These are phyloP conservation scores for Aspergillus caelatus DNA, from an alignment of 2,329 filamentous ascomycete species.

Conservation along the genomic window DNA sequence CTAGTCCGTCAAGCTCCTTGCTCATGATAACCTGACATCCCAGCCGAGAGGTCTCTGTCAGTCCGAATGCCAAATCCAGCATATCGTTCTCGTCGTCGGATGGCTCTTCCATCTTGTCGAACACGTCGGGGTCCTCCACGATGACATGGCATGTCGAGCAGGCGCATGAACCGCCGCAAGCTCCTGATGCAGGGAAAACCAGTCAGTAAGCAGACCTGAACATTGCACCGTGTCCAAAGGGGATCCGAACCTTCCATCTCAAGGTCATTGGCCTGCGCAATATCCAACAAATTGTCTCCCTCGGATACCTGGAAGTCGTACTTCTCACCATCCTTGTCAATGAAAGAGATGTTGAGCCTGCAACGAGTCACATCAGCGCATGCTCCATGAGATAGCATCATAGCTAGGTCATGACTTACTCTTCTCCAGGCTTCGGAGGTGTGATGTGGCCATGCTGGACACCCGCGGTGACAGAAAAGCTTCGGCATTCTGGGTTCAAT, in stretches of 20 bases:
- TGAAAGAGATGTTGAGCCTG: slow-evolving; percentile 85
- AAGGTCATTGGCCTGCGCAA: slow-evolving; percentile 90
- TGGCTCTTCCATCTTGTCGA: slow-evolving; percentile 76
- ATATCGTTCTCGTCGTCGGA: slow-evolving; percentile 86
- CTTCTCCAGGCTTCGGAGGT: slow-evolving; percentile 85
- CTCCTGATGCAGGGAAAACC: slow-evolving; percentile 53
- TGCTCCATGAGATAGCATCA: not conserved
- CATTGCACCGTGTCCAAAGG: not conserved
- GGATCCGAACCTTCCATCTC: slow-evolving; percentile 83
- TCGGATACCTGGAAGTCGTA: slow-evolving; percentile 78
- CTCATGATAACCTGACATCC: slow-evolving; percentile 93
- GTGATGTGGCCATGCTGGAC: slow-evolving; percentile 76
- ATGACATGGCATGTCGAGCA: slow-evolving; percentile 94
- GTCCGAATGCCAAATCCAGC: slow-evolving; percentile 85
- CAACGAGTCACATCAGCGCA: not conserved
- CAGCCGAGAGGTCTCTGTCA: slow-evolving; percentile 81
- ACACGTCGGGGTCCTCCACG: slow-evolving; percentile 71
- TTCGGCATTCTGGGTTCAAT: slow-evolving; percentile 41
- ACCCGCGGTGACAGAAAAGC: slow-evolving; percentile 67
- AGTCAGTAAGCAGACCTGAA: not conserved
- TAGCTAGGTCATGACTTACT: slow-evolving; percentile 59
- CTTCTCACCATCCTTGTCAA: slow-evolving; percentile 82
- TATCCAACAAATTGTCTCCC: slow-evolving; percentile 92
- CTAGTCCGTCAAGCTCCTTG: slow-evolving; percentile 83
- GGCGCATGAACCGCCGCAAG: slow-evolving; percentile 90